A percentile compares a stretch with the other conserved stretches of the same genome.
These are phyloP conservation scores for Amanita phalloides DNA, from an alignment of 768 basidiomycete genomes.

Conservation along the genomic window DNA sequence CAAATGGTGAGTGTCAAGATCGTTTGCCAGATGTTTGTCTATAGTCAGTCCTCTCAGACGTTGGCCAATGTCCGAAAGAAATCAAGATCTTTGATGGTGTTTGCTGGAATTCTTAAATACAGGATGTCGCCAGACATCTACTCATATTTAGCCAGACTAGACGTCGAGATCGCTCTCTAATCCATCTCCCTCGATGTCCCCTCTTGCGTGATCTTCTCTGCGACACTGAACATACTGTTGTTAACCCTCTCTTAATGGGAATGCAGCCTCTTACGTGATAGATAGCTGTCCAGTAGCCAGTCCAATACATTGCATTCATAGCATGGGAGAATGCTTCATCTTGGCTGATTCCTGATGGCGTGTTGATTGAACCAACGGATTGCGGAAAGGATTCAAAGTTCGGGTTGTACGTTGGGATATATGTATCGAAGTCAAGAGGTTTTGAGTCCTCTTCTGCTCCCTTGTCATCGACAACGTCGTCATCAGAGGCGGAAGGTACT, in stretches of 20 bases:
- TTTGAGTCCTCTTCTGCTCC: conserved; percentile 31
- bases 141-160: conserved; percentile 74
- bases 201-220: conserved; percentile 11
- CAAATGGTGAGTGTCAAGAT: conserved; percentile 49
- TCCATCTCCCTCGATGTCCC: not conserved
- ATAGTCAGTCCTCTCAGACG: conserved; percentile 28
- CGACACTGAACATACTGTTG: conserved; percentile 18
- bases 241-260: not conserved
- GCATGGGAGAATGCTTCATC: conserved; percentile 75
- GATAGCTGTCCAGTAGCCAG: conserved; percentile 80
- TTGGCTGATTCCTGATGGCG: conserved; percentile 35
- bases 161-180: conserved; percentile 77
- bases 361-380: conserved; percentile 6
- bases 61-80: conserved; percentile 63
- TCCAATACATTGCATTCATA: conserved; percentile 76
- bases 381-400: conserved; percentile 27
- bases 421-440: conserved; percentile 62
- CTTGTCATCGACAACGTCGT: not conserved
- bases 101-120: conserved; percentile 81
- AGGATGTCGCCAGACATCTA: conserved; percentile 87
- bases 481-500: conserved; percentile 2
- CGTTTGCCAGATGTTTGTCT: conserved; percentile 11
- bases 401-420: conserved; percentile 60
- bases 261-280: conserved; percentile 49
- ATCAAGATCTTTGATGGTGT: conserved; percentile 79